Evolutionary conservation across 306 rosid species (phyloP).

Genomic region (Casuarina equisetifolia): DNA sequence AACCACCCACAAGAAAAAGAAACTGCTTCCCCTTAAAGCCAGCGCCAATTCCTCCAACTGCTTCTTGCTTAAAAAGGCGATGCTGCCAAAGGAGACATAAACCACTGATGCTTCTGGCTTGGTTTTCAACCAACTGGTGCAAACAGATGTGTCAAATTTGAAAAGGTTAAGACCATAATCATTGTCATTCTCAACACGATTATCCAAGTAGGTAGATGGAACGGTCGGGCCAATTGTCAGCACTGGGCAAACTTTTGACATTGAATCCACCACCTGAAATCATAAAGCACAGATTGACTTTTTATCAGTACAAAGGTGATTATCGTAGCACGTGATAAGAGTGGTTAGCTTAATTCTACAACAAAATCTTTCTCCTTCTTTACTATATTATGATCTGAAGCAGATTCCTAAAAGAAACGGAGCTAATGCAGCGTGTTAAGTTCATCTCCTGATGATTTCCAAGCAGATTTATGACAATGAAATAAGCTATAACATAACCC

Average conservation of each 20-base stretch:
- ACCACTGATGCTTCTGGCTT: conserved; percentile 18
- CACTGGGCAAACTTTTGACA: conserved; percentile 50
- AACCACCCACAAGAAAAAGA: conserved; percentile 20
- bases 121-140: conserved; percentile 39
- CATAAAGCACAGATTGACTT: neutral
- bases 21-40: conserved; percentile 5
- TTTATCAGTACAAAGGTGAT: too few species aligned
- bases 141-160: conserved; percentile 21
- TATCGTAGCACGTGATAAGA: too few species aligned
- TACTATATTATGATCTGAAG: too few species aligned
- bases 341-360: neutral
- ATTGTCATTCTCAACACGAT: conserved; percentile 37
- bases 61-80: conserved; percentile 2
- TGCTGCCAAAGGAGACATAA: conserved; percentile 17
- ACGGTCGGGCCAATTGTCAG: conserved; percentile 64
- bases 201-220: conserved; percentile 52
- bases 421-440: too few species aligned
- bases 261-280: conserved; percentile 46
- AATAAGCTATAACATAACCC: neutral
- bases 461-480: neutral
- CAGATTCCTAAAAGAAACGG: too few species aligned
- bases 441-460: neutral
- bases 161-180: conserved; percentile 46
- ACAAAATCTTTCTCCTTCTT: too few species aligned
- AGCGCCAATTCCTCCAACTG: conserved; percentile 21